Conservation (phyloP, 805 yeast species). For the Yamadazyma laniorum region DNA sequence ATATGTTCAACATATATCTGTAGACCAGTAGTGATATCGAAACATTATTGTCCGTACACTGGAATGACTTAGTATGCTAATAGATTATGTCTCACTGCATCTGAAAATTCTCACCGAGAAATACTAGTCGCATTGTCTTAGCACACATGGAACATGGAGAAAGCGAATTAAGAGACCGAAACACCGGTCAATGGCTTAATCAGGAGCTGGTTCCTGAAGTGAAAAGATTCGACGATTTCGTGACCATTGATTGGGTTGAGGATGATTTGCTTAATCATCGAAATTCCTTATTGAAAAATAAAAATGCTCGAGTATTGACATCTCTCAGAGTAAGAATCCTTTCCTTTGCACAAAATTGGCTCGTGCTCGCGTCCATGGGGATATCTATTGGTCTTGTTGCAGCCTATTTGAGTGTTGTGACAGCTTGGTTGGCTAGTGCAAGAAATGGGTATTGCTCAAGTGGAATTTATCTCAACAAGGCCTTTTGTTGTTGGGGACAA, state of each 20-base stretch:
- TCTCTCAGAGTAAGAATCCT: conserved; percentile 26
- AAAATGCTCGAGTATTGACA: conserved; percentile 9
- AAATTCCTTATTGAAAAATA: conserved; percentile 23
- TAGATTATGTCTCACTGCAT: no score
- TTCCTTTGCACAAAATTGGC: conserved; percentile 57
- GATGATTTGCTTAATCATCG: conserved; percentile 54
- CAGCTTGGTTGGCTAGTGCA: conserved; percentile 82
- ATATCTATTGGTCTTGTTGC: conserved; percentile 78
- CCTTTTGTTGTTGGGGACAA: conserved; percentile 81
- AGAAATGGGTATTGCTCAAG: conserved; percentile 75
- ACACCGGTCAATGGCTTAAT: conserved; percentile 38
- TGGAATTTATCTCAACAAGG: conserved; percentile 65
- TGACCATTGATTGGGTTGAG: conserved; percentile 69
- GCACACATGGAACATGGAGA: conserved; percentile 5
- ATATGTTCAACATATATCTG: no score
- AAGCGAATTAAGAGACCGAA: conserved; percentile 19
- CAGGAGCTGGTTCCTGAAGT: conserved; percentile 38
- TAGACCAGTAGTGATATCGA: no score
- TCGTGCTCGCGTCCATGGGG: conserved; percentile 75
- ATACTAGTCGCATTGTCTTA: no score
- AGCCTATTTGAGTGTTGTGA: conserved; percentile 72
- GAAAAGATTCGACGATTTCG: conserved; percentile 56
- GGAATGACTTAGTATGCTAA: no score
- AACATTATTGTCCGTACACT: no score
- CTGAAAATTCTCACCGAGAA: no score